A percentile compares a stretch with the other conserved stretches of the same genome.
Evolutionary conservation across 768 basidiomycete species (phyloP).

Genomic region (Omphalotus guepiniiformis): DNA sequence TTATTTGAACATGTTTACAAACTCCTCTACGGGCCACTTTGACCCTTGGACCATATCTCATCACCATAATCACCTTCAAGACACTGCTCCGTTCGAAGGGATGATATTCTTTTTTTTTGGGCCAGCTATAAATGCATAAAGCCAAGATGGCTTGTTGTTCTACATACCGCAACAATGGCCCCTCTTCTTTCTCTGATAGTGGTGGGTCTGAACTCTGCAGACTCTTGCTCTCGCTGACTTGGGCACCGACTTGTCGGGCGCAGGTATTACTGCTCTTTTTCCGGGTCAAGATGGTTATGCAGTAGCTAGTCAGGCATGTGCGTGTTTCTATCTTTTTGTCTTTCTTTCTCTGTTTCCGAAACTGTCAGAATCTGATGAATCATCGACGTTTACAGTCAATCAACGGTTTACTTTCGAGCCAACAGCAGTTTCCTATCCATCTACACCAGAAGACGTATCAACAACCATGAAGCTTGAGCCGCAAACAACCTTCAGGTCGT

Average conservation of each 20-base stretch:
- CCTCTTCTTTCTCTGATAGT: too few species aligned
- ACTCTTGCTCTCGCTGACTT: too few species aligned
- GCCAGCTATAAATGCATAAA: not conserved
- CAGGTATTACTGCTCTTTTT: slow-evolving; percentile 10
- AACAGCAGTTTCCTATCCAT: slow-evolving; percentile 33
- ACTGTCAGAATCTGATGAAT: not conserved
- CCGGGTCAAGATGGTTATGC: slow-evolving; percentile 5
- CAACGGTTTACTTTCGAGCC: slow-evolving; percentile 36
- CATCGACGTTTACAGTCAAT: slow-evolving; percentile 30
- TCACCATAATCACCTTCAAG: too few species aligned
- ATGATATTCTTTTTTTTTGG: too few species aligned
- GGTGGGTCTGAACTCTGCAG: too few species aligned
- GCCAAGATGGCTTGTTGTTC: too few species aligned
- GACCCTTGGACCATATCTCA: too few species aligned
- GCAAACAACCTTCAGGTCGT: slow-evolving; percentile 32
- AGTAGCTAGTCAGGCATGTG: slow-evolving; percentile 10
- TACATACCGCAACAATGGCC: too few species aligned
- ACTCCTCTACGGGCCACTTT: too few species aligned
- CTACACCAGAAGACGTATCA: slow-evolving; percentile 29
- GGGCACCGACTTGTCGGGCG: not conserved
- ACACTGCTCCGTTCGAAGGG: too few species aligned
- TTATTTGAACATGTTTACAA: too few species aligned
- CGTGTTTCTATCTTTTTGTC: not conserved
- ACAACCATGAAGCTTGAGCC: slow-evolving; percentile 30
- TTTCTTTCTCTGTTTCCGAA: not conserved